Evolutionary conservation across 2,329 filamentous ascomycete genomes (phyloP).

Genomic region (Colletotrichum melonis): DNA sequence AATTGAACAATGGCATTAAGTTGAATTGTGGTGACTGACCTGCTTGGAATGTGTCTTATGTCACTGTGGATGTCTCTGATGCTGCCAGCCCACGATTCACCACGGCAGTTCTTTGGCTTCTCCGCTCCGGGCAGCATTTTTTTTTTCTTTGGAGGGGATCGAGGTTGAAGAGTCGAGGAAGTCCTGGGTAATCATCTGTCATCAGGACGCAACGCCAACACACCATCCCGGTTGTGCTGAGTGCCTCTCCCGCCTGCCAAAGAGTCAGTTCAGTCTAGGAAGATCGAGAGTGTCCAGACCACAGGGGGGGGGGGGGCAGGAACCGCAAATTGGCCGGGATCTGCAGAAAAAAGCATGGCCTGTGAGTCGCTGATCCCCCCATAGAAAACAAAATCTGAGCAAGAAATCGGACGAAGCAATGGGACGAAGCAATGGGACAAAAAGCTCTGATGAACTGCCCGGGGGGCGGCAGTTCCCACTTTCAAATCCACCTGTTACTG

Average conservation of each 20-base stretch:
- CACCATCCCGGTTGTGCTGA: conserved; percentile 20
- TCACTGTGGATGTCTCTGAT: conserved; percentile 17
- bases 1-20: background rate
- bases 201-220: conserved; percentile 28
- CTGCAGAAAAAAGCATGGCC: conserved; percentile 21
- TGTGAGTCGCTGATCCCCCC: conserved; percentile 21
- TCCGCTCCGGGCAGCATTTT: conserved; percentile 26
- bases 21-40: background rate
- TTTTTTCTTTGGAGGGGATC: background rate
- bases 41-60: conserved; percentile 1
- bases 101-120: background rate
- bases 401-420: conserved; percentile 16
- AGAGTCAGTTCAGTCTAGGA: conserved; percentile 20
- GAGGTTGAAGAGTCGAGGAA: conserved; percentile 17
- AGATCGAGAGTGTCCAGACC: conserved; percentile 22
- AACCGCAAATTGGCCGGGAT: conserved; percentile 27
- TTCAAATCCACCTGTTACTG: background rate
- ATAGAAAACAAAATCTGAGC: background rate
- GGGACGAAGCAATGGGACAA: conserved; percentile 1
- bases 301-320: background rate
- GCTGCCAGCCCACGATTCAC: conserved; percentile 1
- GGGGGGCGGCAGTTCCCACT: conserved; percentile 13
- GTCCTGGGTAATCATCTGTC: conserved; percentile 15
- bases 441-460: conserved; percentile 25
- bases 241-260: conserved; percentile 6